phyloP scores from a whole-genome alignment of 192 early-diverging fungal species.

The Umbelopsis vinacea region DNA sequence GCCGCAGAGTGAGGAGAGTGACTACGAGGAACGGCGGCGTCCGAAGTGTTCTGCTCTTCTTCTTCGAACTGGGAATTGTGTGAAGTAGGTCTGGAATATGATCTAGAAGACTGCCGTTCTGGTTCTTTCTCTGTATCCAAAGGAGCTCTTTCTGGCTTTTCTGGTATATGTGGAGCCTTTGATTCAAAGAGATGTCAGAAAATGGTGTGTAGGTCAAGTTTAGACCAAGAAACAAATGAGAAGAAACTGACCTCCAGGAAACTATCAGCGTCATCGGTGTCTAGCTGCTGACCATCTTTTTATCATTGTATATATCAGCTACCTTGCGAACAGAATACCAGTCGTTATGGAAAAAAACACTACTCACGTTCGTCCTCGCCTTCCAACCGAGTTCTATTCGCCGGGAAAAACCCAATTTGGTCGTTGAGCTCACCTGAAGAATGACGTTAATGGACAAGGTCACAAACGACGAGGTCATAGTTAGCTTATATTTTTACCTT shows the following conservation, averaged over 20 bases:
- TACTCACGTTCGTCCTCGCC: constrained; percentile 2
- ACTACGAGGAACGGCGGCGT: not conserved
- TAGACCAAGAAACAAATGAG: not conserved
- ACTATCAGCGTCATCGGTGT: not conserved
- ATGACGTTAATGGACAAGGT: not conserved
- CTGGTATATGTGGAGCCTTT: not conserved
- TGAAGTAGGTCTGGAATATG: not conserved
- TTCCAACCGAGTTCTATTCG: constrained; percentile 36
- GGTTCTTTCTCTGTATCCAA: not conserved
- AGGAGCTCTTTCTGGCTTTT: not conserved
- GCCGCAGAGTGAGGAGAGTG: not conserved
- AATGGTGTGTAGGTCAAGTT: not conserved
- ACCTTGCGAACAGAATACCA: not conserved
- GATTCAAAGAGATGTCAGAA: not conserved
- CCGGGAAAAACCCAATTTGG: constrained; percentile 45
- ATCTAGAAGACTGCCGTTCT: not conserved
- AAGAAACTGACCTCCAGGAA: not conserved
- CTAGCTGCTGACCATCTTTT: not conserved
- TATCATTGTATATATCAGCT: not conserved
- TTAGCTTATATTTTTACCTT: constrained; percentile 7
- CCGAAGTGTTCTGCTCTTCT: not conserved
- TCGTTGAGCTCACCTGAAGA: constrained; percentile 37
- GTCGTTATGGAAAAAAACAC: not conserved
- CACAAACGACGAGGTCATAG: not conserved
- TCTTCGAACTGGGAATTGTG: not conserved